Evolutionary conservation across 2,329 filamentous ascomycete species (phyloP).

Genomic region (Hypoxylon sp.): DNA sequence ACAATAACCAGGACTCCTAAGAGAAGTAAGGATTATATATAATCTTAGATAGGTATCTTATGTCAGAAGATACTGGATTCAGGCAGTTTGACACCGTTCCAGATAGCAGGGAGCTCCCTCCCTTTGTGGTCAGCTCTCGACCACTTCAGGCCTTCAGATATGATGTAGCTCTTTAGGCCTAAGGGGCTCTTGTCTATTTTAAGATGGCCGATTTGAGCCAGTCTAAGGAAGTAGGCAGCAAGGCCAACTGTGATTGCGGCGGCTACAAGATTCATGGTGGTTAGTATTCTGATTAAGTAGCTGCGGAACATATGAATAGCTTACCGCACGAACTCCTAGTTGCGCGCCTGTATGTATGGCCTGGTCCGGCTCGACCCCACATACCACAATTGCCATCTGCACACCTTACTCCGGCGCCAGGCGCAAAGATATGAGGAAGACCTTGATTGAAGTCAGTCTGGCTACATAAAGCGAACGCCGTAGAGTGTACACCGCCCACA

Average conservation of each 20-base stretch:
- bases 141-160: conserved; percentile 6
- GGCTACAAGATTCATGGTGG: background rate
- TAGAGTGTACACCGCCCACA: conserved; percentile 6
- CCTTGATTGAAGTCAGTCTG: conserved; percentile 9
- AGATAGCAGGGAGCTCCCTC: conserved; percentile 5
- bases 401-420: background rate
- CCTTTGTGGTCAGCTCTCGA: conserved; percentile 2
- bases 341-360: background rate
- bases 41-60: background rate
- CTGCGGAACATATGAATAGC: background rate
- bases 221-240: conserved; percentile 8
- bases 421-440: conserved; percentile 22
- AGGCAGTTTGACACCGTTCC: conserved; percentile 10
- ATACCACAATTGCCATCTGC: conserved; percentile 1
- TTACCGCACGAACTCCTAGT: conserved; percentile 16
- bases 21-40: background rate
- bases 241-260: conserved; percentile 17
- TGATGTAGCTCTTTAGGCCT: conserved; percentile 12
- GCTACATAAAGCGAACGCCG: background rate
- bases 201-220: conserved; percentile 1
- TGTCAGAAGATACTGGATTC: background rate
- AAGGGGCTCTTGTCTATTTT: conserved; percentile 3
- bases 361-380: background rate
- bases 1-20: background rate
- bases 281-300: conserved; percentile 1